Evolutionary conservation across 306 rosid genomes (phyloP).

Genomic region (Sesbania bispinosa): DNA sequence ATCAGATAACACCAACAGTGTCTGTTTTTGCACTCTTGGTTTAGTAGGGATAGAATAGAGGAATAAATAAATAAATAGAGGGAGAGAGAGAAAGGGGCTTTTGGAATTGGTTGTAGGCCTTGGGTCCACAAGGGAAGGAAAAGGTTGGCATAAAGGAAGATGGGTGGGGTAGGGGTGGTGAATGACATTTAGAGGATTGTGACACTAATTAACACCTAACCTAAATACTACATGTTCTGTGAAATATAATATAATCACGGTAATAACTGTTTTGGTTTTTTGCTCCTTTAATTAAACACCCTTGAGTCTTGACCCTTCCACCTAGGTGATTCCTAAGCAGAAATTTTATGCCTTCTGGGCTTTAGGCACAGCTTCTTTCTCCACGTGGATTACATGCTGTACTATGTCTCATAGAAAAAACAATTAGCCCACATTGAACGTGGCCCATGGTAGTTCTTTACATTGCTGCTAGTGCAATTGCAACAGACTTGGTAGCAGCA

Average conservation of each 20-base stretch:
- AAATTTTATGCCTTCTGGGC: slow-evolving; percentile 25
- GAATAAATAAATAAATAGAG: slow-evolving; percentile 22
- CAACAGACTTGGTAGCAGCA: background rate
- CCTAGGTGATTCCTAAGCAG: slow-evolving; percentile 23
- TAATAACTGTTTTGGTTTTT: background rate
- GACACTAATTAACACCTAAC: slow-evolving; percentile 24
- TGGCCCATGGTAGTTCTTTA: slow-evolving; percentile 11
- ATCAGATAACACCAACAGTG: slow-evolving; percentile 4
- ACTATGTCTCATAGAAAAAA: background rate
- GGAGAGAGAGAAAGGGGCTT: slow-evolving; percentile 10
- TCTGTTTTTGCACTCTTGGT: background rate
- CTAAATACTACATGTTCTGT: background rate
- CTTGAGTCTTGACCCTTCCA: background rate
- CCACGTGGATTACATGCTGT: slow-evolving; percentile 40
- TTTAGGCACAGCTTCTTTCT: slow-evolving; percentile 2
- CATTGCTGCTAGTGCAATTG: background rate
- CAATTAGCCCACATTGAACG: background rate
- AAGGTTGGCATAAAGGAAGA: slow-evolving; percentile 26
- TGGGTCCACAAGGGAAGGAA: slow-evolving; percentile 41
- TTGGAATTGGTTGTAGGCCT: slow-evolving; percentile 14
- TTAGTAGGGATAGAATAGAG: background rate
- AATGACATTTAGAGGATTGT: slow-evolving; percentile 11
- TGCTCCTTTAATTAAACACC: background rate
- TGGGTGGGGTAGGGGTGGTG: slow-evolving; percentile 26
- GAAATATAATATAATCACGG: too few relatives aligned